Evolutionary conservation across 768 basidiomycete genomes (phyloP), one percentile per base, ranked within the genome.

Genomic region (Leccinum incarnatum): DNA sequence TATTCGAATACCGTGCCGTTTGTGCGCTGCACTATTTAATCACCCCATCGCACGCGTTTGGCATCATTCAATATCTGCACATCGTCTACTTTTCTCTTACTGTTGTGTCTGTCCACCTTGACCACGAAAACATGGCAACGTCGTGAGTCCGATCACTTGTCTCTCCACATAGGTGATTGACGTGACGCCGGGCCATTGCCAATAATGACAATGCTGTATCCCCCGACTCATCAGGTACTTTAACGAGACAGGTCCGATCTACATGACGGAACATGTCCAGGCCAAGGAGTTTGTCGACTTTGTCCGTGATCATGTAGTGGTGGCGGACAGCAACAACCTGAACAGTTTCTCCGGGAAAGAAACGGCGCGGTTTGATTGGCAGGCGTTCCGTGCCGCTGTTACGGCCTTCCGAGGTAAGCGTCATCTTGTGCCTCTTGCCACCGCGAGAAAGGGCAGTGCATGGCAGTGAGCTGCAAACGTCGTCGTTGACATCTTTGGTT

Each of bases 231-330:
- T 54, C 65, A 58, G 57, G 10, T 58, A 58, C 27, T 58, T 58
- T 34, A 58, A 58, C 34, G 57, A 58, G 46, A 58, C 57, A 10
- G 57, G 57, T 19, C 57, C 57, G 15, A 58, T 58, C 32, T 58
- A 58, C 19, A 14, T 23, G 46, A 17, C 27, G 19, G 57, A 58
- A 23, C 46, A 57, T 27, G 8, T 25, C 10, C 54, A 58, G 27
- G 54, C 34, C 23, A 58, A 58, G 34, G 57, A 56, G 21, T 58
- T 58, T 25, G 45, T 58, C 36, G 37, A 56, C 11, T 49, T 58
- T 32, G 57, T 57, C 12, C 54, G 36, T 34, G 21, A 36, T 23
- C 47, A 56, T 36, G 57, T 58, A 2, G 54, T 25, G 4, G 57
- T 58, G 12, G 15, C 4, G 25, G 53, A 17, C 21, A 19, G 30